phyloP scores from a whole-genome alignment of 208 protist species.

The Borovskyia barvae region DNA sequence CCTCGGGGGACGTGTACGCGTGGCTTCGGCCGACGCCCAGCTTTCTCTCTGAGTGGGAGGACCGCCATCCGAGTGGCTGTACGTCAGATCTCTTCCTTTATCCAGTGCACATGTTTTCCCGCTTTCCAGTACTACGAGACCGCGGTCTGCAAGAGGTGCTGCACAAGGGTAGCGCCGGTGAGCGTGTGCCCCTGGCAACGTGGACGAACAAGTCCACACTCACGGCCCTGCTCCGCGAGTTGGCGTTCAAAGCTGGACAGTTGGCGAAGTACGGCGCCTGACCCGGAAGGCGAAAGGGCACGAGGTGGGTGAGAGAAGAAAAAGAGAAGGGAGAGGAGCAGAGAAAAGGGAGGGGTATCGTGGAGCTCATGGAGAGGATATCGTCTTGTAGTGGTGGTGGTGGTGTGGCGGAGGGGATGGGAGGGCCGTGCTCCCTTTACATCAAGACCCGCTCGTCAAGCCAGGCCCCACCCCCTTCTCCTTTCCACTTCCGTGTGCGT shows the following conservation, averaged over 20 bases:
- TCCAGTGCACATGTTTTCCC: conserved; percentile 31
- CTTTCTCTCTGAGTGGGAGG: conserved; percentile 26
- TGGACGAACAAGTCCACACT: conserved; percentile 31
- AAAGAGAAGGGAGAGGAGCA: not conserved
- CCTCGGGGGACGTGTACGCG: not conserved
- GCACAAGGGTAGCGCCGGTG: not conserved
- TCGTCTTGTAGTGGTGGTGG: no score
- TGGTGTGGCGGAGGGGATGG: no score
- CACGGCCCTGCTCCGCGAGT: conserved; percentile 44
- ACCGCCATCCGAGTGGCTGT: not conserved
- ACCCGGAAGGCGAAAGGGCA: no score
- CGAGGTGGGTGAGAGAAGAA: no score
- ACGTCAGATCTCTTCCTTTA: not conserved
- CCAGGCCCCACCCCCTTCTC: no score
- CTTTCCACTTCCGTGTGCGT: not conserved
- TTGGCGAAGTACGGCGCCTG: conserved; percentile 68
- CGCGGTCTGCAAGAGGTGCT: conserved; percentile 2
- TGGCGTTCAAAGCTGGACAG: conserved; percentile 54
- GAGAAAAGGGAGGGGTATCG: no score
- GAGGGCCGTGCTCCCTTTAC: no score
- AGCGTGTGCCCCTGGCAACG: not conserved
- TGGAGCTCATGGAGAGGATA: no score
- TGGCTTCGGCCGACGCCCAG: conserved; percentile 47
- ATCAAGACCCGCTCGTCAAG: no score
- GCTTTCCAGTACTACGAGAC: conserved; percentile 31